Evolutionary conservation across 2,329 filamentous ascomycete species (phyloP).

Genomic region (Scedosporium boydii): DNA sequence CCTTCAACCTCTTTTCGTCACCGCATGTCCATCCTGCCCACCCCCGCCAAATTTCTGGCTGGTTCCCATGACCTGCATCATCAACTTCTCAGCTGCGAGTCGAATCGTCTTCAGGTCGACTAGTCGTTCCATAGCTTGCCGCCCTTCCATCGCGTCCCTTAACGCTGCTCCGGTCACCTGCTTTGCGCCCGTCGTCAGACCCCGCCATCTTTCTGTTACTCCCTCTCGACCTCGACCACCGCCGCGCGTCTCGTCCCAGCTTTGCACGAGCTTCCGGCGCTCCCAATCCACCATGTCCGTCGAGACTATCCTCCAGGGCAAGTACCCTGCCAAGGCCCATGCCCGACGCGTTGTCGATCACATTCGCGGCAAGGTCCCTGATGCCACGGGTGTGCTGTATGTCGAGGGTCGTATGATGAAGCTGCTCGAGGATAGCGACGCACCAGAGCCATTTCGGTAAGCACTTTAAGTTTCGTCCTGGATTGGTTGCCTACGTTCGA

Average conservation of each 20-base stretch:
- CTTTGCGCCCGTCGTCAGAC: not conserved
- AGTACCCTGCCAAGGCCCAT: constrained; percentile 80
- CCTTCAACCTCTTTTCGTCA: too few species aligned
- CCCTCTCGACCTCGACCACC: not conserved
- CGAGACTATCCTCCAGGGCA: constrained; percentile 46
- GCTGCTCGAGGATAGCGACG: constrained; percentile 84
- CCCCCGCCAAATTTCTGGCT: not conserved
- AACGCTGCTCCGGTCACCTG: not conserved
- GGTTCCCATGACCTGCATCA: constrained; percentile 1
- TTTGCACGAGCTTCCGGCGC: not conserved
- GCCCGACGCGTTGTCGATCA: constrained; percentile 73
- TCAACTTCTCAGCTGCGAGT: not conserved
- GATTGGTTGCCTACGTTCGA: not conserved
- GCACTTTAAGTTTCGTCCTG: constrained; percentile 3
- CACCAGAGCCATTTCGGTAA: constrained; percentile 70
- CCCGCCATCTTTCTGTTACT: not conserved
- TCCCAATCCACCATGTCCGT: constrained; percentile 12
- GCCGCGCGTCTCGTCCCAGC: not conserved
- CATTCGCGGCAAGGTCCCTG: constrained; percentile 57
- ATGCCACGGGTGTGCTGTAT: constrained; percentile 65
- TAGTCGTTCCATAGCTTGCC: not conserved
- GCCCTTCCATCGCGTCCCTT: not conserved
- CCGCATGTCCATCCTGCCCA: not conserved
- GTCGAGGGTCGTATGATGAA: constrained; percentile 75
- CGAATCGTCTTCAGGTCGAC: not conserved